Base-by-base conservation (phyloP, 2,329 filamentous ascomycete genomes). In the Xenosphaeropsis pyriputrescens region DNA sequence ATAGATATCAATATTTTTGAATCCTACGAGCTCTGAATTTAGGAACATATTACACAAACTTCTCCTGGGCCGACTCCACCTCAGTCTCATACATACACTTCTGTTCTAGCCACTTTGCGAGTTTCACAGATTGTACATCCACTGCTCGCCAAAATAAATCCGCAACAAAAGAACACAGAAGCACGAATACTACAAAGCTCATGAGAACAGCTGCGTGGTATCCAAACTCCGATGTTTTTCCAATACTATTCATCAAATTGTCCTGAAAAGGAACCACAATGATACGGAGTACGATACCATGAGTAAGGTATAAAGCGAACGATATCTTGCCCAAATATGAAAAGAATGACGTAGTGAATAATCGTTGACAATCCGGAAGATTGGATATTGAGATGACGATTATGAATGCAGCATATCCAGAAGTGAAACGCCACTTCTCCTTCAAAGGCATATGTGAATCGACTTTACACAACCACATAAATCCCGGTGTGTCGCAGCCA, bases 61-160 rank as follows among this genome's bases (percentile, higher is more conserved):
- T n/a, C n/a, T n/a, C n/a, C 18, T 19, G 12, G 8, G 12, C 22
- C 22, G 12, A 26, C 8, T 26, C 22, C 8, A 9, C 3, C 5
- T 26, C 22, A 26, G 22, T 9, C 22, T 9, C 12, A 9, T 26
- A 26, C 31, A 32, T 15, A 14, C 31, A 32, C 12, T 32, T 32
- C 12, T 15, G 45, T 49, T 69, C 66, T 19, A 68, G 39, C 57
- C 62, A 64, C 29, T 60, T 54, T 3, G 64, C 59, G 44, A 70
- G 60, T 32, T 56, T 57, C 7, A 68, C 55, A 51, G 62, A 59
- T 2, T 61, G 63, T 7, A 57, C 50, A 50, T 75, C 72, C 11
- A 75, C 59, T 2, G 54, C 52, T 16, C 70, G 59, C 67, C 69
- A 74, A 45, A 74, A 74, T 6, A 76, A 42, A 50, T 76, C 71